Conservation (phyloP, 2,329 filamentous ascomycete genomes). For the Ceratocystis huliohia region DNA sequence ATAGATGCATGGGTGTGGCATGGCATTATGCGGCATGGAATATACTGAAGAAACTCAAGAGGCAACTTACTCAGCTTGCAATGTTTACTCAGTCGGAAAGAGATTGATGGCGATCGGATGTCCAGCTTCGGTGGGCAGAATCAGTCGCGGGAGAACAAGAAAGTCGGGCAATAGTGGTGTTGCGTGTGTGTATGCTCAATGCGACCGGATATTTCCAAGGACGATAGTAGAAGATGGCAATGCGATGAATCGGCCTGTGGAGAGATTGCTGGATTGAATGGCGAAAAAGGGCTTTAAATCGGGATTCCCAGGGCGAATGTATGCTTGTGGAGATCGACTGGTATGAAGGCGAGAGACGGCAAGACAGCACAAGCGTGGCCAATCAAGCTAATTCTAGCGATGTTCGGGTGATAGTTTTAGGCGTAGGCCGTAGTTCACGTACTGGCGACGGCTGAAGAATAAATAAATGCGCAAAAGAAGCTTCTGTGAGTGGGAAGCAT, state of each 20-base stretch:
- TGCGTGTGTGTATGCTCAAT: no score
- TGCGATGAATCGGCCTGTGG: neutral
- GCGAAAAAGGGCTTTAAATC: neutral
- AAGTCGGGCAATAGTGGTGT: no score
- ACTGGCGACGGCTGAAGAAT: neutral
- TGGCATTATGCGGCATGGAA: neutral
- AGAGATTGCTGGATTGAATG: neutral
- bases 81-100: neutral
- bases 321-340: neutral
- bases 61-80: neutral
- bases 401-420: neutral
- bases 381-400: neutral
- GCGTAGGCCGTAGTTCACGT: no score
- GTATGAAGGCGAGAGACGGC: neutral
- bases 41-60: neutral
- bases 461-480: neutral
- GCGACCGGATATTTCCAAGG: no score
- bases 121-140: no score
- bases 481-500: neutral
- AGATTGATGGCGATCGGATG: neutral
- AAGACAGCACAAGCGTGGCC: slow-evolving; percentile 6
- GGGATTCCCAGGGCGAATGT: neutral
- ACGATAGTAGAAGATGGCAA: neutral
- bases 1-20: neutral
- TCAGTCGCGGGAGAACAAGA: no score